Percentiles rank a stretch among this genome's conserved stretches.
These are phyloP conservation scores for Salinomyces thailandicus DNA, from an alignment of 2,329 filamentous ascomycete species.

Conservation along the genomic window DNA sequence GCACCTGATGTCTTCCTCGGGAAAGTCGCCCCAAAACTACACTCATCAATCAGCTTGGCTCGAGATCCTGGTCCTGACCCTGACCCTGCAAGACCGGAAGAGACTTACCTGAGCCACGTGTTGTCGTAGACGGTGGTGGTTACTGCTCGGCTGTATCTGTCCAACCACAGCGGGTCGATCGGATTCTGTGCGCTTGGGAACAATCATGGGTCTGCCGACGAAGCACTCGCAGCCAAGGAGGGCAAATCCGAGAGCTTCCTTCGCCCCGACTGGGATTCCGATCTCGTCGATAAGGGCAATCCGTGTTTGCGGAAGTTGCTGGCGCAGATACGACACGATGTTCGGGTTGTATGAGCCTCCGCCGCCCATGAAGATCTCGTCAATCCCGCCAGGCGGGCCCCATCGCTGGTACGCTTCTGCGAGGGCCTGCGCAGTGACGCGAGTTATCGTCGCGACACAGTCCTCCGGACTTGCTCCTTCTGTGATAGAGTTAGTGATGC, in stretches of 20 bases:
- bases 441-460: conserved; percentile 18
- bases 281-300: background rate
- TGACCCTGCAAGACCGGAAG: no score
- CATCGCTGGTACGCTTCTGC: conserved; percentile 9
- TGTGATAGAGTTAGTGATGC: conserved; percentile 5
- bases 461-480: conserved; percentile 12
- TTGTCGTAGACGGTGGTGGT: no score
- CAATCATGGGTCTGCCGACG: background rate
- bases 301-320: background rate
- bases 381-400: conserved; percentile 9
- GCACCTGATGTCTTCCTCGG: no score
- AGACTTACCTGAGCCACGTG: no score
- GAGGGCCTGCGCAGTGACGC: conserved; percentile 17
- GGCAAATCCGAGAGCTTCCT: background rate
- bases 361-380: conserved; percentile 21
- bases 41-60: no score
- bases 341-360: conserved; percentile 21
- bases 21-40: no score
- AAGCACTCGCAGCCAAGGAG: background rate
- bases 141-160: no score
- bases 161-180: no score
- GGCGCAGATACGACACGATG: conserved; percentile 11
- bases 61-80: no score
- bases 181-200: no score
- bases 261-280: background rate